Percentiles rank a stretch among this genome's conserved stretches.
Conservation (phyloP, 2,329 filamentous ascomycete genomes). For the Acephala macrosclerotiorum region DNA sequence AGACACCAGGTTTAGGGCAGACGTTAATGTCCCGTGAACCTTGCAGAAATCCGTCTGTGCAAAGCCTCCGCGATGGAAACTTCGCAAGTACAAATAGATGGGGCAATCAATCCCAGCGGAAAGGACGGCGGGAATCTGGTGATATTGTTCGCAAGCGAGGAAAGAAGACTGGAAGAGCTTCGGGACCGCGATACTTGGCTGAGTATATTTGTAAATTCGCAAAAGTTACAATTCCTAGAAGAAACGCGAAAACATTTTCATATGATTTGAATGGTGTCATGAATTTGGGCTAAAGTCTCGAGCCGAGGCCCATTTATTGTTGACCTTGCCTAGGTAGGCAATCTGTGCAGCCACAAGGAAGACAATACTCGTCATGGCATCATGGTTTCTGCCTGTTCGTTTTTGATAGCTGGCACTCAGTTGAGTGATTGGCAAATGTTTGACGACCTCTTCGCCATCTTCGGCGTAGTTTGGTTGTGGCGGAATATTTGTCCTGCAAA, state of each 20-base stretch:
- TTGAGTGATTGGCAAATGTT: background rate
- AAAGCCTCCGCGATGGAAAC: background rate
- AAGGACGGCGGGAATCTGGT: background rate
- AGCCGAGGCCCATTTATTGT: background rate
- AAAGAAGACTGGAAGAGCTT: background rate
- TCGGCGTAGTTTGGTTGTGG: background rate
- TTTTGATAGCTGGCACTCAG: background rate
- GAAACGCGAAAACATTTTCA: background rate
- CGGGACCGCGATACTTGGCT: background rate
- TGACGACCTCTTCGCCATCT: background rate
- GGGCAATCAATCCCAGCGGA: background rate
- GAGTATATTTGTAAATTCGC: background rate
- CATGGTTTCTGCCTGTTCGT: background rate
- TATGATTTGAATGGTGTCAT: background rate
- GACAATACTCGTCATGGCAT: background rate
- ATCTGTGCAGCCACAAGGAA: background rate
- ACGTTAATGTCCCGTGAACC: background rate
- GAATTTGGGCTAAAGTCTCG: background rate
- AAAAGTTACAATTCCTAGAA: background rate
- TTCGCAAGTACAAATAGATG: constrained; percentile 11
- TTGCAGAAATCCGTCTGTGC: constrained; percentile 2
- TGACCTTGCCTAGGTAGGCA: background rate
- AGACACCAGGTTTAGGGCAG: background rate
- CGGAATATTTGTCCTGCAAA: background rate
- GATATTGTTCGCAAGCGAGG: background rate